A percentile compares a stretch with the other conserved stretches of the same genome.
Conservation (phyloP, 1,284 basidiomycete genomes). For the Cystobasidium slooffiae region DNA sequence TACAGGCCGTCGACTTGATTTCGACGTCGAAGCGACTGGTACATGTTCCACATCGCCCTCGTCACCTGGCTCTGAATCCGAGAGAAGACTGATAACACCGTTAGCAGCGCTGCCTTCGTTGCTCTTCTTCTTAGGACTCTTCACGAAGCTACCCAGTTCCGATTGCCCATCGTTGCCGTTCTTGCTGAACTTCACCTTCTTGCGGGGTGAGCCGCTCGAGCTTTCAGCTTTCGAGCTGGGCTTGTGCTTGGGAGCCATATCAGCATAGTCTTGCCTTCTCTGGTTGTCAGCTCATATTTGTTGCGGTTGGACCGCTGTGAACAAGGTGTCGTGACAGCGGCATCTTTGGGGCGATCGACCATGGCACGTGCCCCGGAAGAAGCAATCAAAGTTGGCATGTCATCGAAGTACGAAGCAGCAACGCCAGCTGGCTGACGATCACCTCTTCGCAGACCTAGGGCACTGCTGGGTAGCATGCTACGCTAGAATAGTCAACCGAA, state of each 20-base stretch:
- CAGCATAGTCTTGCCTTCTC: not conserved
- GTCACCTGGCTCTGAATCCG: conserved; percentile 29
- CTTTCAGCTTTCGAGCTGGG: not conserved
- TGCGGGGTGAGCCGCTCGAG: conserved; percentile 10
- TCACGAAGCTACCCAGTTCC: conserved; percentile 38
- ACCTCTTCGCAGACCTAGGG: too few relatives aligned
- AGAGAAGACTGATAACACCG: conserved; percentile 37
- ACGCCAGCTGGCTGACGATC: too few relatives aligned
- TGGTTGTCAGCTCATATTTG: not conserved
- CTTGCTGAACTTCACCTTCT: conserved; percentile 34
- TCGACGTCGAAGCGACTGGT: conserved; percentile 21
- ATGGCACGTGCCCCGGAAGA: too few relatives aligned
- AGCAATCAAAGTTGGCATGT: too few relatives aligned
- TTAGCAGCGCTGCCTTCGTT: conserved; percentile 19
- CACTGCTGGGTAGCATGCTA: too few relatives aligned
- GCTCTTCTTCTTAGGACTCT: conserved; percentile 37
- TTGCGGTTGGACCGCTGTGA: not conserved
- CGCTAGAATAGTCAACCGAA: not conserved
- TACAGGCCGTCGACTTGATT: conserved; percentile 2
- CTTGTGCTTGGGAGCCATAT: conserved; percentile 18
- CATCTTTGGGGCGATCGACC: too few relatives aligned
- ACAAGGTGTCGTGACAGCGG: not conserved
- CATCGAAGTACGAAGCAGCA: too few relatives aligned
- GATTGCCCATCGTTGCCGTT: conserved; percentile 21
- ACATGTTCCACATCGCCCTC: conserved; percentile 15